Evolutionary conservation across 169 alveolate species (phyloP).

Genomic region (Eimeria acervulina): DNA sequence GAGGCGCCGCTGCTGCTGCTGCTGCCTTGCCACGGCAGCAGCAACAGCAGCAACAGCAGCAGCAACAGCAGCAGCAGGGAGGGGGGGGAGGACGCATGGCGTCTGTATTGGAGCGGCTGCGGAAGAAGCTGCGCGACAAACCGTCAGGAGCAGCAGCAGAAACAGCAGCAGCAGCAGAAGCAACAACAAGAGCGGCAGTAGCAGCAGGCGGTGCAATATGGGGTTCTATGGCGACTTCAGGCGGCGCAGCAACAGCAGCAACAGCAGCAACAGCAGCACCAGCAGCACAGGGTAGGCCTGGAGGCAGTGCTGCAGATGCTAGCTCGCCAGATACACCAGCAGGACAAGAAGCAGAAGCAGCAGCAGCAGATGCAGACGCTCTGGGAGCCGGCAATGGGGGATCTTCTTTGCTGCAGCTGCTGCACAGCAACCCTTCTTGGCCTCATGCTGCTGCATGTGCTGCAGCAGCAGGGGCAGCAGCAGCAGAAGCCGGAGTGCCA

Average conservation of each 20-base stretch:
- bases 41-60: constrained; percentile 49
- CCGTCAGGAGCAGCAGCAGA: constrained; percentile 26
- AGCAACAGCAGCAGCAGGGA: background rate
- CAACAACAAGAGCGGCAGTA: background rate
- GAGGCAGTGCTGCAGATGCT: background rate
- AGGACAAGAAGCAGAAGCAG: too few species aligned
- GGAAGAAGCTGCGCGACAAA: constrained; percentile 38
- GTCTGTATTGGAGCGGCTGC: constrained; percentile 43
- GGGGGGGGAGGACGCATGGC: constrained; percentile 10
- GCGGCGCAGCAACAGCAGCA: too few species aligned
- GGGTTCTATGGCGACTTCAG: background rate
- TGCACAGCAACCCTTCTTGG: constrained; percentile 27
- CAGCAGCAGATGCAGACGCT: too few species aligned
- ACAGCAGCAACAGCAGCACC: background rate
- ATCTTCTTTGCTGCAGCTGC: constrained; percentile 45
- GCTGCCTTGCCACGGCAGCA: constrained; percentile 3
- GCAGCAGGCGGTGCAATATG: background rate
- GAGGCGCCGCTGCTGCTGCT: constrained; percentile 2
- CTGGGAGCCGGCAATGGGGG: background rate
- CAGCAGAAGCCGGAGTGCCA: too few species aligned
- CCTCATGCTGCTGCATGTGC: too few species aligned
- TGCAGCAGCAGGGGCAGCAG: too few species aligned
- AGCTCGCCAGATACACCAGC: background rate
- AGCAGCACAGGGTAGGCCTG: background rate
- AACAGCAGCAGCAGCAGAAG: constrained; percentile 58